These are phyloP conservation scores for Globisporangium irregulare DNA, from an alignment of 352 stramenopile species.

Conservation along the genomic window DNA sequence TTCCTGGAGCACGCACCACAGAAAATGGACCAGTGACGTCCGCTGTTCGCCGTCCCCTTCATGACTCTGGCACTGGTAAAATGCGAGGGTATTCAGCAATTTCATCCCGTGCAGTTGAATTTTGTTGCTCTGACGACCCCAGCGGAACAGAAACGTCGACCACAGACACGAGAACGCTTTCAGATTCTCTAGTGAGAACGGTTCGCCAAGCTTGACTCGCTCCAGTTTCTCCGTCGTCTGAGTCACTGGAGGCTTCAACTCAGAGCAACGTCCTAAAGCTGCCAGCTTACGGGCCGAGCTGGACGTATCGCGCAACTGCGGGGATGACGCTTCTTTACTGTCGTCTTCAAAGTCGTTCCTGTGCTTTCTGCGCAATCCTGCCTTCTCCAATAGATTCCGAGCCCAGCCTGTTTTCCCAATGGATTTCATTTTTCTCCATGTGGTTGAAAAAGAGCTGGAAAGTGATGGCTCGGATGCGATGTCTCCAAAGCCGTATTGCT, in stretches of 20 bases:
- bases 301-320: conserved; percentile 34
- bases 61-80: conserved; percentile 37
- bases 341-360: conserved; percentile 18
- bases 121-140: conserved; percentile 40
- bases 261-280: conserved; percentile 6
- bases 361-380: conserved; percentile 29
- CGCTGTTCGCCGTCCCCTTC: background rate
- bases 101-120: conserved; percentile 40
- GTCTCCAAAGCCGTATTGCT: conserved; percentile 76
- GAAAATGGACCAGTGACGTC: conserved; percentile 42
- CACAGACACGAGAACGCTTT: conserved; percentile 43
- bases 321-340: conserved; percentile 3
- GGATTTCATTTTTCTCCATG: conserved; percentile 56
- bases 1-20: conserved; percentile 69
- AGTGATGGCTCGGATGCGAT: conserved; percentile 53
- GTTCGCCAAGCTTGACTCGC: conserved; percentile 11
- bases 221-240: conserved; percentile 19
- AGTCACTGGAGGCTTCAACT: conserved; percentile 3
- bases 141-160: conserved; percentile 56
- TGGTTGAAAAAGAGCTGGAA: conserved; percentile 46
- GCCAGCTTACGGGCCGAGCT: conserved; percentile 38
- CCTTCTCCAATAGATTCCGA: conserved; percentile 52
- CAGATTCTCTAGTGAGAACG: conserved; percentile 48
- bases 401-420: conserved; percentile 56
- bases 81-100: conserved; percentile 58